A percentile compares a stretch with the other conserved stretches of the same genome.
Conservation (phyloP, 805 yeast genomes). For the Zygoascus bituminiphila region DNA sequence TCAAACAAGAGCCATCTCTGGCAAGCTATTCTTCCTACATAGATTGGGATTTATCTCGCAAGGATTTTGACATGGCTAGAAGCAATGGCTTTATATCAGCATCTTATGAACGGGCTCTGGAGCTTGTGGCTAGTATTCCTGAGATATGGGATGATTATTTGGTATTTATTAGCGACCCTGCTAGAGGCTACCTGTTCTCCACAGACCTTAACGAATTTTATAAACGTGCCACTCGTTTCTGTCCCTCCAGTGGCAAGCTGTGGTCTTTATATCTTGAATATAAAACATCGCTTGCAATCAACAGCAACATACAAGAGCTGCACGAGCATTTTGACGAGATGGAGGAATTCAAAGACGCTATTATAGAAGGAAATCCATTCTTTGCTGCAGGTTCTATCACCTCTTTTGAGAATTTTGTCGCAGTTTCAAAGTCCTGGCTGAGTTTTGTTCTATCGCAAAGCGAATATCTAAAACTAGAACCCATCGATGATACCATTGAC, state of each 20-base stretch:
- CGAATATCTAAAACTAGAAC: background rate
- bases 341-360: background rate
- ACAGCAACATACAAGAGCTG: too few species aligned
- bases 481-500: background rate
- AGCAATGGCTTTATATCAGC: constrained; percentile 7
- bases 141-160: constrained; percentile 26
- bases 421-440: background rate
- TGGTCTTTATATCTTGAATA: constrained; percentile 20
- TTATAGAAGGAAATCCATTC: background rate
- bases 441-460: background rate
- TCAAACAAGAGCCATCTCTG: constrained; percentile 7
- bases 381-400: background rate
- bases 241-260: constrained; percentile 21
- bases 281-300: constrained; percentile 2
- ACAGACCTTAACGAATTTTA: background rate
- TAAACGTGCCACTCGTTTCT: constrained; percentile 18
- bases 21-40: constrained; percentile 22
- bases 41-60: constrained; percentile 14
- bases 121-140: constrained; percentile 8
- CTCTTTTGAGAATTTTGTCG: background rate
- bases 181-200: background rate
- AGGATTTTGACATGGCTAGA: constrained; percentile 13
- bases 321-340: background rate
- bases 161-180: constrained; percentile 12
- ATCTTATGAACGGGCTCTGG: constrained; percentile 24